A percentile compares a stretch with the other conserved stretches of the same genome.
phyloP scores from a whole-genome alignment of 768 basidiomycete species.

The Xerocomellus dryophilus region DNA sequence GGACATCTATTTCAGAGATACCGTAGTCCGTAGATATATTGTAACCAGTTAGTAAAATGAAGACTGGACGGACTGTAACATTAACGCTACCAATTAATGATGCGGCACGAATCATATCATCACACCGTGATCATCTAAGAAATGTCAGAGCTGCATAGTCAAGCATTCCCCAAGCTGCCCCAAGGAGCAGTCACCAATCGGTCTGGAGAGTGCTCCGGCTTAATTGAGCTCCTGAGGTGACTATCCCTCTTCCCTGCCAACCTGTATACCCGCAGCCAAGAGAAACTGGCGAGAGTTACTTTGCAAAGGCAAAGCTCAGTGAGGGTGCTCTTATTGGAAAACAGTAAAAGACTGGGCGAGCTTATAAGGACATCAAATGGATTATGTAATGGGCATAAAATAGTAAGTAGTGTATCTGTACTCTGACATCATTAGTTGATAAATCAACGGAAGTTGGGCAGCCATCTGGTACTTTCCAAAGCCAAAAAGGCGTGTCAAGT shows the following conservation, averaged over 20 bases:
- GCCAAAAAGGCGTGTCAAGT: conserved; percentile 60
- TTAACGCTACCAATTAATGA: background rate
- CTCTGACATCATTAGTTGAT: background rate
- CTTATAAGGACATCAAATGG: background rate
- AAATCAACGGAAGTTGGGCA: too few species aligned
- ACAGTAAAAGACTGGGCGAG: background rate
- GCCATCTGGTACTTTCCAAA: conserved; percentile 57
- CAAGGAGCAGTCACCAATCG: conserved; percentile 34
- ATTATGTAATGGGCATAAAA: conserved; percentile 17
- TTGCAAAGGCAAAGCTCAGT: conserved; percentile 31
- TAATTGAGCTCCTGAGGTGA: conserved; percentile 57
- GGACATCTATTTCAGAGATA: background rate
- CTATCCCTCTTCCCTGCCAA: conserved; percentile 42
- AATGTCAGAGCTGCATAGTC: conserved; percentile 73
- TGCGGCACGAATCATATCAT: too few species aligned
- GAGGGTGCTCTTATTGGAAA: conserved; percentile 14
- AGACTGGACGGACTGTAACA: background rate
- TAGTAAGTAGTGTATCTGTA: too few species aligned
- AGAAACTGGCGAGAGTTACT: conserved; percentile 53
- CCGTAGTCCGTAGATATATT: background rate
- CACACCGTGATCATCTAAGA: background rate
- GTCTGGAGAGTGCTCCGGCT: conserved; percentile 69
- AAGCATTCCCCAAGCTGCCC: conserved; percentile 56
- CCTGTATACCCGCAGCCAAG: conserved; percentile 52
- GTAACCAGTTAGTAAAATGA: background rate